Percentiles rank a stretch among this genome's conserved stretches.
phyloP scores from a whole-genome alignment of 257 asterid genomes.

The Primulina eburnea region DNA sequence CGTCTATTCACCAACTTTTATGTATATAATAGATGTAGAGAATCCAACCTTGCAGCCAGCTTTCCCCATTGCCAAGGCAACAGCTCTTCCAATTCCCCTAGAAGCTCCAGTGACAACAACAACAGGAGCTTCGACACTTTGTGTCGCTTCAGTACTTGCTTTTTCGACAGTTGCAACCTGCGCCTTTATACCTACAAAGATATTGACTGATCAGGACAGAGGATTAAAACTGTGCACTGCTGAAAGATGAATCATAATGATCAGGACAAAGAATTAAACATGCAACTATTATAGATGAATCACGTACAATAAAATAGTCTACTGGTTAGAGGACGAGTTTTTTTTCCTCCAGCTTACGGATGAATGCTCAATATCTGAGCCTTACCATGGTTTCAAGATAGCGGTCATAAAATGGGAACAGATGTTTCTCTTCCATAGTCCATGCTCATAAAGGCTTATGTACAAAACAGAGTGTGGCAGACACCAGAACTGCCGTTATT shows the following conservation, averaged over 20 bases:
- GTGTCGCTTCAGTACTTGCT: constrained; percentile 40
- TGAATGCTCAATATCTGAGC: too few species aligned
- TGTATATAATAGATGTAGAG: not conserved
- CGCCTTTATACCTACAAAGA: constrained; percentile 59
- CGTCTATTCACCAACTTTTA: not conserved
- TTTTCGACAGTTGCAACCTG: constrained; percentile 63
- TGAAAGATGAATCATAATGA: not conserved
- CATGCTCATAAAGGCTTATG: not conserved
- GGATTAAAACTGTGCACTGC: not conserved
- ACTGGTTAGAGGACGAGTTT: not conserved
- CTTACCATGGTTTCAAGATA: not conserved
- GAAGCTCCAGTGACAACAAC: constrained; percentile 94
- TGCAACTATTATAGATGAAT: not conserved
- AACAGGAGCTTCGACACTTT: constrained; percentile 74
- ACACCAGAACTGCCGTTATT: not conserved
- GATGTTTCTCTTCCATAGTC: not conserved
- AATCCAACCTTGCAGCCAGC: constrained; percentile 88
- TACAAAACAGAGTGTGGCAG: not conserved
- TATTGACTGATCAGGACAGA: not conserved
- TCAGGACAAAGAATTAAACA: not conserved
- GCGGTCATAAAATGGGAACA: not conserved
- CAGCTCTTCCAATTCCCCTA: constrained; percentile 91
- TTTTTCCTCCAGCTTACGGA: not conserved
- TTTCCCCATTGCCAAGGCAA: constrained; percentile 86
- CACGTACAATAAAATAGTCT: not conserved